Conservation (phyloP, 345 rosid genomes). For the Pugionium cornutum region DNA sequence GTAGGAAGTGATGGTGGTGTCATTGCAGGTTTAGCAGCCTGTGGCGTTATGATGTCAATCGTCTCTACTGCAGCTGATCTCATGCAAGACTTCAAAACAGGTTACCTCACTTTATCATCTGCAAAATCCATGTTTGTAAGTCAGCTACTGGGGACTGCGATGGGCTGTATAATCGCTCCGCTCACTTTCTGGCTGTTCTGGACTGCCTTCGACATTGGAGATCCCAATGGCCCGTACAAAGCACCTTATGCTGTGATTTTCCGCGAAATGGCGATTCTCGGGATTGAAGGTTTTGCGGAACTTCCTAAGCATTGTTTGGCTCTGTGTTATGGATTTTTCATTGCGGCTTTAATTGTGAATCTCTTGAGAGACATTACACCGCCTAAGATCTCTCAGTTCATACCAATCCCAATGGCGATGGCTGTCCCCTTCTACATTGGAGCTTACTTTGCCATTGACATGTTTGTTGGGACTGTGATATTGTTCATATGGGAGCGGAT, state of each 20-base stretch:
- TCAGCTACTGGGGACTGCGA: slow-evolving; percentile 77
- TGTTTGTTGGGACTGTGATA: slow-evolving; percentile 81
- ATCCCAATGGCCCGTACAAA: slow-evolving; percentile 82
- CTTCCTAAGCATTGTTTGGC: slow-evolving; percentile 81
- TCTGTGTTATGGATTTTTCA: slow-evolving; percentile 72
- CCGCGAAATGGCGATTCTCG: slow-evolving; percentile 89
- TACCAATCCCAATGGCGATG: slow-evolving; percentile 93
- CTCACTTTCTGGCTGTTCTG: slow-evolving; percentile 87
- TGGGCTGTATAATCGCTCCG: slow-evolving; percentile 93
- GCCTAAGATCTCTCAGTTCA: slow-evolving; percentile 63
- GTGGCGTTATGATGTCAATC: slow-evolving; percentile 89
- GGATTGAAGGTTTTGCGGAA: slow-evolving; percentile 73
- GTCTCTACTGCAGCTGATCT: slow-evolving; percentile 96
- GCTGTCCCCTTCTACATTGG: slow-evolving; percentile 89
- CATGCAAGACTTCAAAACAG: slow-evolving; percentile 95
- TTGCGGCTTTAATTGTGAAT: slow-evolving; percentile 62
- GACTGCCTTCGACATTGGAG: slow-evolving; percentile 86
- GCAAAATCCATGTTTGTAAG: slow-evolving; percentile 93
- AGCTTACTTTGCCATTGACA: slow-evolving; percentile 86
- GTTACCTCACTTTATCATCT: slow-evolving; percentile 82
- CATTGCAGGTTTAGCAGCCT: slow-evolving; percentile 84
- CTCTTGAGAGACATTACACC: slow-evolving; percentile 75
- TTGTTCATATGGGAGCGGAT: slow-evolving; percentile 72
- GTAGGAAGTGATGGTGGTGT: slow-evolving; percentile 86
- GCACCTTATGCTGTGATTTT: slow-evolving; percentile 87